phyloP scores from a whole-genome alignment of 208 protist genomes.

The Leishmania lainsoni region DNA sequence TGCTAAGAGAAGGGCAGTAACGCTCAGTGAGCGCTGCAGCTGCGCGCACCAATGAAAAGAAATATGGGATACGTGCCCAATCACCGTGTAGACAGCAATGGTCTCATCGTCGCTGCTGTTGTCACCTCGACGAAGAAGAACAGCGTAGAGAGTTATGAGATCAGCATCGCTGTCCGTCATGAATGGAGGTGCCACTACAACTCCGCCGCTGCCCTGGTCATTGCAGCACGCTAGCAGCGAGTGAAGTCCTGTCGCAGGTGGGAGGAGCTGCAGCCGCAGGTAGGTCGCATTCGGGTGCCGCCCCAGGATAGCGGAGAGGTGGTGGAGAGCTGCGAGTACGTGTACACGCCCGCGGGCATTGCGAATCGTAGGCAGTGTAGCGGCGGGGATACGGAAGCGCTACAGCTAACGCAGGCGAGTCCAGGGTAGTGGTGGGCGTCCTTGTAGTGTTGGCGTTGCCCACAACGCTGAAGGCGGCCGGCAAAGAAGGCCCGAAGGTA shows the following conservation, averaged over 20 bases:
- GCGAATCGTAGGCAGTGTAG: neutral
- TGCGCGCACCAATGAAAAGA: constrained; percentile 57
- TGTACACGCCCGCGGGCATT: constrained; percentile 17
- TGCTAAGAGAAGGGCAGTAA: constrained; percentile 34
- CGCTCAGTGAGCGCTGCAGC: constrained; percentile 58
- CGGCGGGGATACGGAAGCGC: neutral
- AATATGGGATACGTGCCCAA: constrained; percentile 23
- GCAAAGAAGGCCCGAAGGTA: neutral
- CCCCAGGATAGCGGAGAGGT: constrained; percentile 6
- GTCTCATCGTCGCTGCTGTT: neutral
- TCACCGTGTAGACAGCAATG: constrained; percentile 12
- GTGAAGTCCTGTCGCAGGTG: neutral
- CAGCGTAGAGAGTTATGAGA: constrained; percentile 20
- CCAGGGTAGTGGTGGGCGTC: neutral
- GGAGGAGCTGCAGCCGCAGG: constrained; percentile 18
- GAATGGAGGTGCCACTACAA: neutral
- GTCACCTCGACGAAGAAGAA: neutral
- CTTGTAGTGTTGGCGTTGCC: neutral
- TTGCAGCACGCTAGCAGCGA: neutral
- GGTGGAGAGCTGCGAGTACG: constrained; percentile 1
- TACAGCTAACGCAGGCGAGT: no score
- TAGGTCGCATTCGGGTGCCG: constrained; percentile 2
- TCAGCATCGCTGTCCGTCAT: neutral
- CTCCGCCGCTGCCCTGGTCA: neutral
- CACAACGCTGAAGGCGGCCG: neutral